Evolutionary conservation across 2,329 filamentous ascomycete genomes (phyloP), one percentile per base, ranked within the genome.

Genomic region (Ophiognomonia clavigignenti-juglandacearum): DNA sequence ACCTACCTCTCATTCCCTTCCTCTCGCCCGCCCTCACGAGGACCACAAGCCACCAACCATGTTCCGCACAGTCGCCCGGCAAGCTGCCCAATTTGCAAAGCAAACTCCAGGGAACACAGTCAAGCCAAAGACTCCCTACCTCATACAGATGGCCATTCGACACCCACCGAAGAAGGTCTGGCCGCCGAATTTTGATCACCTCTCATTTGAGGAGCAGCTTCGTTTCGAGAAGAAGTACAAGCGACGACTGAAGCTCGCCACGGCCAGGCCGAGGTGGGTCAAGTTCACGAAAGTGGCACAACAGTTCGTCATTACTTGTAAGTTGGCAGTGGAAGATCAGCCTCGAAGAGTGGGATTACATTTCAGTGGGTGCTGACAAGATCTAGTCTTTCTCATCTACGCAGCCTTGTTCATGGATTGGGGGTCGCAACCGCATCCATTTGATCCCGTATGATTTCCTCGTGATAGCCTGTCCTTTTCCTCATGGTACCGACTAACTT

Each of bases 151-250:
- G 34, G 61, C 53, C 51, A 82, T 80, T 59, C 76, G 76, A 5
- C 83, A 80, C 68, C 78, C 72, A 58, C 78, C 82, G 40, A 84
- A 86, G 66, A 86, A 85, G 61, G 70, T 80, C 54, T 92, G 87
- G 87, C 87, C 87, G 48, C 87, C 87, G 11, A 82, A 90, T 64
- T 86, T 92, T 65, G 69, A 74, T 53, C 77, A 80, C 60, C 75
- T 92, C 50, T 80, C 80, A 31, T 69, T 74, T 39, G 85, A 86
- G 64, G 81, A 90, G 60, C 83, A 91, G 65, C 85, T 91, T 61
- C 77, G 82, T 36, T 83, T 89, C 57, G 87, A 92, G 71, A 82
- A 86, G 63, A 83, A 85, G 61, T 91, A 85, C 67, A 86, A 88
- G 67, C 75, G 87, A 43, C 76, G 87, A 45, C 66, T 85, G 22